These are phyloP conservation scores for Phylloporus sp. DNA, from an alignment of 1,284 basidiomycete species.

Conservation along the genomic window DNA sequence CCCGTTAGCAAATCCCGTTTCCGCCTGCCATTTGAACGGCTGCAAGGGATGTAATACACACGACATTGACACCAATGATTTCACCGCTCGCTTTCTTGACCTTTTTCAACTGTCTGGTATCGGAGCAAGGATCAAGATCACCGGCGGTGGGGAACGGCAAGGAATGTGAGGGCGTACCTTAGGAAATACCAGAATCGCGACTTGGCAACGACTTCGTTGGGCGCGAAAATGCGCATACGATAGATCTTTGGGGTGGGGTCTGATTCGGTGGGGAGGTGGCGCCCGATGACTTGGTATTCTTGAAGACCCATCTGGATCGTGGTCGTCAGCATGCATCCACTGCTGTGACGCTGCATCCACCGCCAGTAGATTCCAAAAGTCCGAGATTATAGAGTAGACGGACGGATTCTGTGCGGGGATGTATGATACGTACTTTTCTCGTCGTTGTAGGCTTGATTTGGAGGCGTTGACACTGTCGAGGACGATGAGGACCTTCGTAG, in stretches of 20 bases:
- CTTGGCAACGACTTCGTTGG: constrained; percentile 98
- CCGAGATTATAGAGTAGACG: not conserved
- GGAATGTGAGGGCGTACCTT: constrained; percentile 57
- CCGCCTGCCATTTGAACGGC: constrained; percentile 86
- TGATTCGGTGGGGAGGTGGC: constrained; percentile 93
- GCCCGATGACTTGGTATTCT: constrained; percentile 98
- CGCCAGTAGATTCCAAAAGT: constrained; percentile 3
- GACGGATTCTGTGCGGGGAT: not conserved
- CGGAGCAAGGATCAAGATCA: constrained; percentile 13
- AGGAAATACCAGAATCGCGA: constrained; percentile 99
- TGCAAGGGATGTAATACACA: constrained; percentile 87
- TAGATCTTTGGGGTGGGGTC: constrained; percentile 96
- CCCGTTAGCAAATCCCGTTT: too few species aligned
- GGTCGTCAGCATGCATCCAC: constrained; percentile 24
- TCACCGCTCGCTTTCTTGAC: constrained; percentile 99
- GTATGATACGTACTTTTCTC: constrained; percentile 20
- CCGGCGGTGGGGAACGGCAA: not conserved
- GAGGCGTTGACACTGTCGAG: constrained; percentile 30
- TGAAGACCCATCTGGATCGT: constrained; percentile 49
- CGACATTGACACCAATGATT: constrained; percentile 97
- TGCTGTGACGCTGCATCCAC: constrained; percentile 28
- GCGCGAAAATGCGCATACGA: constrained; percentile 99
- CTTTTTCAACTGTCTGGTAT: constrained; percentile 93
- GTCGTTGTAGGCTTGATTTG: constrained; percentile 27
- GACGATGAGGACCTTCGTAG: constrained; percentile 21